Evolutionary conservation across 2,329 filamentous ascomycete species (phyloP).

Genomic region (Dothideomycetidae sp.): DNA sequence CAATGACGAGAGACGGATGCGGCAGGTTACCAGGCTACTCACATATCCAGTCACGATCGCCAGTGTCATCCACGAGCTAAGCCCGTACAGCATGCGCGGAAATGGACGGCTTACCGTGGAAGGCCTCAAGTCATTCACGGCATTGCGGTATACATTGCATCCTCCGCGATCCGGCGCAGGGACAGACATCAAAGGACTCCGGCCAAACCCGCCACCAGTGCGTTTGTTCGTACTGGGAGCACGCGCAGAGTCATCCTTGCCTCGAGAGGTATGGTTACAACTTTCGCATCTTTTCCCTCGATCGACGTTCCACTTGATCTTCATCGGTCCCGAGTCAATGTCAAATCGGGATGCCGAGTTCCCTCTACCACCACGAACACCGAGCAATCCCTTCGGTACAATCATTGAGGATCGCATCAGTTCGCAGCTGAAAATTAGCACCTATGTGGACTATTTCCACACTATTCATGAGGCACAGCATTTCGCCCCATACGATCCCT

Average conservation of each 20-base stretch:
- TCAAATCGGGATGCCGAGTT: conserved; percentile 85
- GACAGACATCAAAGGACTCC: conserved; percentile 59
- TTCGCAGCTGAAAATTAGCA: conserved; percentile 87
- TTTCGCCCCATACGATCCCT: conserved; percentile 91
- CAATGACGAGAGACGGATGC: conserved; percentile 77
- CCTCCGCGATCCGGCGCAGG: conserved; percentile 69
- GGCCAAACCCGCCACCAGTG: conserved; percentile 72
- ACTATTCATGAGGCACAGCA: conserved; percentile 81
- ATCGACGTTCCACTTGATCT: conserved; percentile 76
- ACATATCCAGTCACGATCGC: conserved; percentile 90
- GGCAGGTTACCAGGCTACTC: conserved; percentile 81
- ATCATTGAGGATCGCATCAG: conserved; percentile 83
- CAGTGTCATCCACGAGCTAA: conserved; percentile 85
- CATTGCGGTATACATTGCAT: conserved; percentile 84
- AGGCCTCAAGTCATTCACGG: conserved; percentile 84
- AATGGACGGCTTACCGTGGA: conserved; percentile 69
- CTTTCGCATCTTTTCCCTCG: conserved; percentile 90
- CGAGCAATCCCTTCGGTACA: conserved; percentile 82
- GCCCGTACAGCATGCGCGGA: conserved; percentile 70
- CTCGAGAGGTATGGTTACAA: conserved; percentile 86
- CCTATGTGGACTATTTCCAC: conserved; percentile 96
- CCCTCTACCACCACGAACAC: conserved; percentile 71
- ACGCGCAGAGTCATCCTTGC: conserved; percentile 91
- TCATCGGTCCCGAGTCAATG: conserved; percentile 95
- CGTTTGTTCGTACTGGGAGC: conserved; percentile 88